These are phyloP conservation scores for Posidonia australis DNA, from an alignment of 106 monocot species.

Conservation along the genomic window DNA sequence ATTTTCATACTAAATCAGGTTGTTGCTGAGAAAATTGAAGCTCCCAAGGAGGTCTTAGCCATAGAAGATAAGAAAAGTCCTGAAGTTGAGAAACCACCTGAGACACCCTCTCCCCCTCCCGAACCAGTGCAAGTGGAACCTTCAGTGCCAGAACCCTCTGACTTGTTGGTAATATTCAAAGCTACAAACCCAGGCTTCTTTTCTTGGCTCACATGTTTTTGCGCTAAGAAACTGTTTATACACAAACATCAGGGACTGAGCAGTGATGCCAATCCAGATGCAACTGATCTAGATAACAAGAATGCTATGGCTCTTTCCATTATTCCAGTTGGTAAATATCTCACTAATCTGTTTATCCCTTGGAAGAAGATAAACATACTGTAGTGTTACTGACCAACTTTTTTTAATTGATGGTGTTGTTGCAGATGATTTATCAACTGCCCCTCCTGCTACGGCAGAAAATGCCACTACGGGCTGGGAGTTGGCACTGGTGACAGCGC, in stretches of 20 bases:
- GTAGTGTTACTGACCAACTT: slow-evolving; percentile 1
- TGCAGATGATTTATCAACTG: slow-evolving; percentile 42
- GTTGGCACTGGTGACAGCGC: slow-evolving; percentile 73
- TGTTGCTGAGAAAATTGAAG: slow-evolving; percentile 20
- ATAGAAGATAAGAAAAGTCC: slow-evolving; percentile 52
- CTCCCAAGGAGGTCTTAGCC: slow-evolving; percentile 35
- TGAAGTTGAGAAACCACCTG: slow-evolving; percentile 34
- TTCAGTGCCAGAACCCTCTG: slow-evolving; percentile 24
- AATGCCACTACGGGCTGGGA: slow-evolving; percentile 74
- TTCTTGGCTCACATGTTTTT: neutral
- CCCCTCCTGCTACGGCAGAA: slow-evolving; percentile 24
- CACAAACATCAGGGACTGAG: slow-evolving; percentile 37
- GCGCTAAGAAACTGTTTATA: neutral
- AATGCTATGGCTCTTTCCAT: slow-evolving; percentile 93
- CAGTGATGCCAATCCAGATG: slow-evolving; percentile 35
- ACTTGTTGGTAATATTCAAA: slow-evolving; percentile 46
- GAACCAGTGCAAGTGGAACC: slow-evolving; percentile 46
- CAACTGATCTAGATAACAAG: slow-evolving; percentile 57
- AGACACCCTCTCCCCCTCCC: slow-evolving; percentile 33
- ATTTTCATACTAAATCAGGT: slow-evolving; percentile 11
- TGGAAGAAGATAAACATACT: neutral
- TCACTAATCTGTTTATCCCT: neutral
- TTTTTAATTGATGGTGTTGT: slow-evolving; percentile 9
- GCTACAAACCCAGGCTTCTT: neutral
- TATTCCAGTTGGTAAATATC: slow-evolving; percentile 72